These are phyloP conservation scores for Blastocystis sp. DNA, from an alignment of 352 stramenopile species.

Conservation along the genomic window DNA sequence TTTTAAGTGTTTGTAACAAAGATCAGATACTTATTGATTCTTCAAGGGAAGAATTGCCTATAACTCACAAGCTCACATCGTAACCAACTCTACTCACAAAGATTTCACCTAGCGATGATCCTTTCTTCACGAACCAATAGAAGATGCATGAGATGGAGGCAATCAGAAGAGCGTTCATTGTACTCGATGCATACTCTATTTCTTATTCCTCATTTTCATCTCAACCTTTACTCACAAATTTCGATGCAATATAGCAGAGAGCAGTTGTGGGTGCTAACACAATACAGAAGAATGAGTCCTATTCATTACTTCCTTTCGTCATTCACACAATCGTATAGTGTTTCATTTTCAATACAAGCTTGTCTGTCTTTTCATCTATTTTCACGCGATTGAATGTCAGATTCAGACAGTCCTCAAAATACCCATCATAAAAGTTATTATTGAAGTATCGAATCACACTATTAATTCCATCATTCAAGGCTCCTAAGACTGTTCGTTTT, in stretches of 20 bases:
- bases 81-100: constrained; percentile 77
- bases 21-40: background rate
- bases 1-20: constrained; percentile 38
- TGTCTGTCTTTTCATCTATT: constrained; percentile 74
- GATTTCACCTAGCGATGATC: constrained; percentile 75
- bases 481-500: constrained; percentile 84
- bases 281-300: constrained; percentile 73
- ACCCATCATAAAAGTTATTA: constrained; percentile 91
- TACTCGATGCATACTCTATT: constrained; percentile 2
- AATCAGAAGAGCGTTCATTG: constrained; percentile 68
- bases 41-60: constrained; percentile 19
- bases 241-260: constrained; percentile 70
- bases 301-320: constrained; percentile 72
- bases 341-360: constrained; percentile 76
- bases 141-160: constrained; percentile 74
- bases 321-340: constrained; percentile 67
- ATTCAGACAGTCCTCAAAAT: constrained; percentile 88
- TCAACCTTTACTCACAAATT: constrained; percentile 49
- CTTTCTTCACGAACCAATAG: constrained; percentile 78
- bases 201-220: background rate
- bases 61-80: constrained; percentile 61
- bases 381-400: constrained; percentile 77
- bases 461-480: constrained; percentile 89
- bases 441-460: constrained; percentile 88
- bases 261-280: constrained; percentile 70